These are phyloP conservation scores for Saussurea involucrata DNA, from an alignment of 129 eudicot genomes.

Conservation along the genomic window DNA sequence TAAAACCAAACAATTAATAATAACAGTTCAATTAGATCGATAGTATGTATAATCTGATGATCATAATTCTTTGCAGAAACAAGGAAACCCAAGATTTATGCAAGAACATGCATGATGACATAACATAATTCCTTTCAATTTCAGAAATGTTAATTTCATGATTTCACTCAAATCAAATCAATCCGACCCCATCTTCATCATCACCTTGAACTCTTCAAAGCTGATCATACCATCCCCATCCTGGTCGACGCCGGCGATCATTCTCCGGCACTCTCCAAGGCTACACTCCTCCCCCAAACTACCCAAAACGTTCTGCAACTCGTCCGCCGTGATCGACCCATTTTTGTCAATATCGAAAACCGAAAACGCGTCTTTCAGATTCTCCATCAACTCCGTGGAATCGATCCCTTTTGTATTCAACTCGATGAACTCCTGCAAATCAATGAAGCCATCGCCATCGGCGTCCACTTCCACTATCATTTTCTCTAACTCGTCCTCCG, in stretches of 20 bases:
- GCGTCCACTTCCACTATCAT: slow-evolving; percentile 56
- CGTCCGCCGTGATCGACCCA: slow-evolving; percentile 65
- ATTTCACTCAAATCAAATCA: neutral
- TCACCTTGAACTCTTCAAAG: slow-evolving; percentile 76
- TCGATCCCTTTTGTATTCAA: slow-evolving; percentile 59
- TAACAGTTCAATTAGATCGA: neutral
- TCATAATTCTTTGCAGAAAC: neutral
- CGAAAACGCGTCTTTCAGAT: slow-evolving; percentile 47
- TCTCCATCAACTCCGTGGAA: slow-evolving; percentile 43
- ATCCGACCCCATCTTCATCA: slow-evolving; percentile 54
- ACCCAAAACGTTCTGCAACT: slow-evolving; percentile 43
- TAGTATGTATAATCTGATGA: neutral
- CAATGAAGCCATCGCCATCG: slow-evolving; percentile 73
- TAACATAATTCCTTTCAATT: neutral
- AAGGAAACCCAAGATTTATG: neutral
- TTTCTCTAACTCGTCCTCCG: slow-evolving; percentile 35
- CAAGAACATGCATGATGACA: neutral
- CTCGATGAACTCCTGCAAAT: slow-evolving; percentile 52
- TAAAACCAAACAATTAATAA: neutral
- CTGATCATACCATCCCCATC: slow-evolving; percentile 62
- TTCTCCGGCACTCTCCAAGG: slow-evolving; percentile 48
- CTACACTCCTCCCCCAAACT: slow-evolving; percentile 57
- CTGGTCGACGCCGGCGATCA: slow-evolving; percentile 61
- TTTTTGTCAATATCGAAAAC: slow-evolving; percentile 59
- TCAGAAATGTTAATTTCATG: neutral